Conservation (phyloP, 495 filamentous ascomycete genomes). For the Penicillium paxilli region DNA sequence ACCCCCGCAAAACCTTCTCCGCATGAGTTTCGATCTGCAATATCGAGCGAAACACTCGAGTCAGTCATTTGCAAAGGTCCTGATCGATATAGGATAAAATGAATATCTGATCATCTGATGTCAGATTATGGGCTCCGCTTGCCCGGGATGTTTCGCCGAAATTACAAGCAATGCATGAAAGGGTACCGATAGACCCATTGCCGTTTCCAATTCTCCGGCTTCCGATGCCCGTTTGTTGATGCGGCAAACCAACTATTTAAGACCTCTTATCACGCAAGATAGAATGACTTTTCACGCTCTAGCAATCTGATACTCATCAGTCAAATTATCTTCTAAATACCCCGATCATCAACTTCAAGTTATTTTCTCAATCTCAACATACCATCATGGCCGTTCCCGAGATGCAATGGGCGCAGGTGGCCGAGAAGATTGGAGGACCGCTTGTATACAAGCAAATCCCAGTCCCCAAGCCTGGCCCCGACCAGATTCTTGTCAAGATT, state of each 20-base stretch:
- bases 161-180: not conserved
- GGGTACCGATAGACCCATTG: not conserved
- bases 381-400: slow-evolving; percentile 57
- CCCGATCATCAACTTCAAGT: not conserved
- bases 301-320: too few species aligned
- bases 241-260: not conserved
- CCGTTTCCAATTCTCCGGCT: not conserved
- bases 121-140: not conserved
- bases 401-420: slow-evolving; percentile 85
- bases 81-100: too few species aligned
- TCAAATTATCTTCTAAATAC: too few species aligned
- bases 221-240: not conserved
- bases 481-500: slow-evolving; percentile 89
- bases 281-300: too few species aligned
- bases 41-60: not conserved
- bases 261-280: not conserved
- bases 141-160: not conserved
- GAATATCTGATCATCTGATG: too few species aligned
- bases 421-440: slow-evolving; percentile 73
- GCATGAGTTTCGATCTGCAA: not conserved
- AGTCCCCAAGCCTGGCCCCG: slow-evolving; percentile 74
- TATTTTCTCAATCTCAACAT: not conserved
- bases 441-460: slow-evolving; percentile 79
- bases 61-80: not conserved
- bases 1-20: slow-evolving; percentile 11